Percentiles rank a stretch among this genome's conserved stretches.
phyloP scores from a whole-genome alignment of 2,329 filamentous ascomycete genomes.

The Stemphylium beticola region DNA sequence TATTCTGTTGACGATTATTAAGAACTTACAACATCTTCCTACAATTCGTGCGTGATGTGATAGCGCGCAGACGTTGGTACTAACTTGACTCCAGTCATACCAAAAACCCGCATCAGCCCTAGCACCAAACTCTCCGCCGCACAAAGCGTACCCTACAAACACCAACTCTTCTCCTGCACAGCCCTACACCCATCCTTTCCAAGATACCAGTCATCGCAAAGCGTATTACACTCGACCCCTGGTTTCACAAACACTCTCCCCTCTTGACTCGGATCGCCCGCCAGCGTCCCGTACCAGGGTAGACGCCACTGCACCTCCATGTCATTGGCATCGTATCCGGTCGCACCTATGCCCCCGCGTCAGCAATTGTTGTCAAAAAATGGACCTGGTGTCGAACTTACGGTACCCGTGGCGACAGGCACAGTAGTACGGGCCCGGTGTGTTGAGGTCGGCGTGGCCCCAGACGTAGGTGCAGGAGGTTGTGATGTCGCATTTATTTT shows the following conservation, averaged over 20 bases:
- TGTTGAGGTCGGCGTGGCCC: constrained; percentile 1
- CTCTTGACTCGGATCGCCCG: constrained; percentile 15
- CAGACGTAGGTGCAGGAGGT: constrained; percentile 50
- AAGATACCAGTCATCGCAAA: constrained; percentile 21
- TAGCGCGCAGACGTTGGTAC: no score
- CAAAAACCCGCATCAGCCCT: not conserved
- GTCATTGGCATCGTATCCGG: not conserved
- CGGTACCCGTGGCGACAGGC: constrained; percentile 5
- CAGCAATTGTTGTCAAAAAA: not conserved
- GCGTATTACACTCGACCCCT: constrained; percentile 20
- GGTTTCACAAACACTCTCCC: constrained; percentile 28
- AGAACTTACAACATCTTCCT: no score
- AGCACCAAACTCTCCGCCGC: not conserved
- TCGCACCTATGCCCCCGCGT: not conserved
- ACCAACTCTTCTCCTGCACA: constrained; percentile 11
- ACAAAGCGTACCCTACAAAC: not conserved
- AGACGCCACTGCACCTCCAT: not conserved
- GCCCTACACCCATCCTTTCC: constrained; percentile 27
- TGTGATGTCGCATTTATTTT: constrained; percentile 51
- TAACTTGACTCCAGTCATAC: not conserved
- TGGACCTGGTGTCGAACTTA: not conserved
- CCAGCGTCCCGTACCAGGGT: constrained; percentile 1
- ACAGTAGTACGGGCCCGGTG: not conserved
- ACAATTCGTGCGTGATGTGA: no score
- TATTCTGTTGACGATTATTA: no score